Conservation (phyloP, 1,139 yeast genomes). For the Pichia sp. region DNA sequence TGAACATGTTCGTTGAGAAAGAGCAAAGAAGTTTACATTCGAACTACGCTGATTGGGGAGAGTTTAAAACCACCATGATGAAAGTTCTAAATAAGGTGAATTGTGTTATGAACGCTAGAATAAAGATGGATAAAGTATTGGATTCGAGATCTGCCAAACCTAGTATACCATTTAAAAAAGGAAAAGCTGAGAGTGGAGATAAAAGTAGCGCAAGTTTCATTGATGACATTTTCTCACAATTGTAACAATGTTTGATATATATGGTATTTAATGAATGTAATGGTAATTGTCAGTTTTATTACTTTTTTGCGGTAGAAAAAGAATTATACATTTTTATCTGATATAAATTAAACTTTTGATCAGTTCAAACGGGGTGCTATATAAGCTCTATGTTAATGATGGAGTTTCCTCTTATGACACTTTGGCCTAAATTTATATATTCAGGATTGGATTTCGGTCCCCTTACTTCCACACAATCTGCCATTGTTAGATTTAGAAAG, state of each 20-base stretch:
- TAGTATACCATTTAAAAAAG: background rate
- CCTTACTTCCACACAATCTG: conserved; percentile 29
- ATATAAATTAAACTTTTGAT: too few species aligned
- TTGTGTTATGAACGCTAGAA: conserved; percentile 19
- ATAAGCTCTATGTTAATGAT: conserved; percentile 31
- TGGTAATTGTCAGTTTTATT: background rate
- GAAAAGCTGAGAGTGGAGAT: background rate
- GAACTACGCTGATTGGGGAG: conserved; percentile 21
- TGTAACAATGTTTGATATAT: background rate
- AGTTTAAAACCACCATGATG: conserved; percentile 28
- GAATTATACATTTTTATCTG: background rate
- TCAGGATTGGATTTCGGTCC: conserved; percentile 15
- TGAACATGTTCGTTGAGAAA: conserved; percentile 16
- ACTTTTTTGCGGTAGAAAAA: background rate
- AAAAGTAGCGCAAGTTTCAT: conserved; percentile 12
- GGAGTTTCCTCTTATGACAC: conserved; percentile 34
- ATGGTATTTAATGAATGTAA: background rate
- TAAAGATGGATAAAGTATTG: conserved; percentile 10
- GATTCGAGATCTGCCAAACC: background rate
- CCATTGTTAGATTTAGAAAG: conserved; percentile 31
- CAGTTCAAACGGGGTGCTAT: conserved; percentile 11
- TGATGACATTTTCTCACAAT: conserved; percentile 15
- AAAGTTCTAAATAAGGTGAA: conserved; percentile 24
- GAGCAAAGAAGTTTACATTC: conserved; percentile 14
- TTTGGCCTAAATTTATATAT: conserved; percentile 28